These are phyloP conservation scores for Aspergillus chevalieri DNA, from an alignment of 2,329 filamentous ascomycete genomes.

Conservation along the genomic window DNA sequence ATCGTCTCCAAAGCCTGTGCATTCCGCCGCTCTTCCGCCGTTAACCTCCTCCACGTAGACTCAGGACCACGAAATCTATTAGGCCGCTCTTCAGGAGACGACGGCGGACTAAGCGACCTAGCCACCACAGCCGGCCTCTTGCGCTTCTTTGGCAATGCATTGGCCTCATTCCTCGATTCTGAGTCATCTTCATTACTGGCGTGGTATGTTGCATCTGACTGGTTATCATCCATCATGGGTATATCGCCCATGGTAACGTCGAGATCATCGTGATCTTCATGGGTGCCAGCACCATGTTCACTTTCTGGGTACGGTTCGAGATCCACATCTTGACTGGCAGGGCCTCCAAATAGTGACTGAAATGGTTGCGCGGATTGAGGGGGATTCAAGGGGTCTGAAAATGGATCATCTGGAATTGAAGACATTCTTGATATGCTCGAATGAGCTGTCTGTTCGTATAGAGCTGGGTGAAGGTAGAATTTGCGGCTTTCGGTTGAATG, in stretches of 20 bases:
- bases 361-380: constrained; percentile 26
- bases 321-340: constrained; percentile 16
- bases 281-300: constrained; percentile 1
- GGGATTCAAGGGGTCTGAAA: constrained; percentile 10
- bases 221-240: constrained; percentile 12
- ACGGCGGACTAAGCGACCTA: constrained; percentile 2
- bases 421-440: constrained; percentile 19
- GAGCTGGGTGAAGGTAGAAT: background rate
- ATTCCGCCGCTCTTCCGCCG: constrained; percentile 69
- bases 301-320: constrained; percentile 8
- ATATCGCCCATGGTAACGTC: constrained; percentile 17
- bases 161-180: constrained; percentile 1
- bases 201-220: constrained; percentile 19
- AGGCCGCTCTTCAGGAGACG: constrained; percentile 42
- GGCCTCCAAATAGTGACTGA: constrained; percentile 25
- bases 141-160: background rate
- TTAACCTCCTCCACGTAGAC: constrained; percentile 79
- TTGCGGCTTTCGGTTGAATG: background rate
- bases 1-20: constrained; percentile 58
- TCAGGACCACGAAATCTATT: constrained; percentile 67
- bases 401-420: constrained; percentile 16
- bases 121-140: background rate
- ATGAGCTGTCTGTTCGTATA: background rate
- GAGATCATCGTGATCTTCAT: constrained; percentile 11
- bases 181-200: constrained; percentile 13